These are phyloP conservation scores for Agaricus sinodeliciosus DNA, from an alignment of 768 basidiomycete species.

Conservation along the genomic window DNA sequence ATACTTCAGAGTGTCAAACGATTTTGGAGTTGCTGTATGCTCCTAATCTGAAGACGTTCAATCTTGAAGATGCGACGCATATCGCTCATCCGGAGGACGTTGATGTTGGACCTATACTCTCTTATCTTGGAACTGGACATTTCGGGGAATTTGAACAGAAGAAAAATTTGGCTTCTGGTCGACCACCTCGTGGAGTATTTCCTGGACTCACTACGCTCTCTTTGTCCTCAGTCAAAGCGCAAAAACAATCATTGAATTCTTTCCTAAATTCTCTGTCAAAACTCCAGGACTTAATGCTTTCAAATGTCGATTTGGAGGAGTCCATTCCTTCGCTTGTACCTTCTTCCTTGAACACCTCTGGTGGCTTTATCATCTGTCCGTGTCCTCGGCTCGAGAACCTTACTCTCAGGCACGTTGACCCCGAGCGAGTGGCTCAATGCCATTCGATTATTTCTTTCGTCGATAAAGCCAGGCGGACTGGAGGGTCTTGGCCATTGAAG, in stretches of 20 bases:
- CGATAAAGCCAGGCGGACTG: conserved; percentile 24
- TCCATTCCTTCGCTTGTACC: conserved; percentile 12
- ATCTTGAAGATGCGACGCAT: conserved; percentile 39
- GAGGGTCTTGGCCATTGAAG: conserved; percentile 13
- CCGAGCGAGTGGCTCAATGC: conserved; percentile 24
- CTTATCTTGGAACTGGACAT: conserved; percentile 29
- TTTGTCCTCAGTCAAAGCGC: conserved; percentile 7
- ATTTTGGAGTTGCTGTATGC: conserved; percentile 36
- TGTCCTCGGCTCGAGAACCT: conserved; percentile 31
- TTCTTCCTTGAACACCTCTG: conserved; percentile 15
- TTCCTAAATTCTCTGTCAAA: conserved; percentile 8
- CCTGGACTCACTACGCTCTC: conserved; percentile 2
- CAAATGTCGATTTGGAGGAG: conserved; percentile 10
- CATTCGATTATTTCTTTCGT: conserved; percentile 24
- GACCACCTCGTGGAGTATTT: conserved; percentile 9
- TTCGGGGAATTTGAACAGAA: conserved; percentile 16
- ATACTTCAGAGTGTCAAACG: conserved; percentile 27
- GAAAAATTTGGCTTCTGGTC: background rate
- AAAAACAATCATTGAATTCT: conserved; percentile 11
- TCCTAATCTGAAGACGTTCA: conserved; percentile 28
- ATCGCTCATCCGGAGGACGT: conserved; percentile 32
- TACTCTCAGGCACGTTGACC: conserved; percentile 29
- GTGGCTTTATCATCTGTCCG: conserved; percentile 17
- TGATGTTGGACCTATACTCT: conserved; percentile 32
- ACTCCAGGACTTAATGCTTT: conserved; percentile 7